Evolutionary conservation across 2,329 filamentous ascomycete genomes (phyloP), one percentile per base, ranked within the genome.

Genomic region (Pseudogymnoascus destructans): DNA sequence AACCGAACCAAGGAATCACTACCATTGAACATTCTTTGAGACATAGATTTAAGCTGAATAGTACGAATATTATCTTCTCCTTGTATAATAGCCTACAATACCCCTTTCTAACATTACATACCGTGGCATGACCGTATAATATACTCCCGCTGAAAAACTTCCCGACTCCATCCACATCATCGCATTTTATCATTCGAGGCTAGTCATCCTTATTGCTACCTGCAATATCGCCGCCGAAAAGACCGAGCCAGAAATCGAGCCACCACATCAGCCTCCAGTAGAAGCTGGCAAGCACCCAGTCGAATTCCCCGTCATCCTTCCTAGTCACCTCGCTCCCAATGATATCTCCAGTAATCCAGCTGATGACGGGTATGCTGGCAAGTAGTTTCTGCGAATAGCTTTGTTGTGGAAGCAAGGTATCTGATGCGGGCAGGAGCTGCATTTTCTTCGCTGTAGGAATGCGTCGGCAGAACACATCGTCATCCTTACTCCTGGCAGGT

Each of bases 271-370:
- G 66, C 69, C 80, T 81, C 82, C 82, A 86, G 72, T 85, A 86
- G 61, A 85, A 70, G 61, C 81, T 85, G 9, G 82, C 82, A 49
- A 73, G 73, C 40, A 80, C 80, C 75, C 84, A 87, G 70, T 96
- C 91, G 65, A 95, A 91, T 40, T 82, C 82, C 59, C 87, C 88
- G 42, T 79, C 75, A 57, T 89, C 86, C 57, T 78, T 85, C 40
- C 85, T 77, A 5, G 88, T 87, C 36, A 92, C 82, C 68, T 86
- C 79, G 67, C 82, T 83, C 5, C 87, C 87, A 66, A 92, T 90
- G 70, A 91, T 82, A 65, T 77, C 72, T 63, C 74, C 83, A 49
- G 81, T 83, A 67, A 90, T 85, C 82, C 85, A 89, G 64, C 79
- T 80, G 61, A 89, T 72, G 61, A 89, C 77, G 2, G 86, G 86